Evolutionary conservation across 352 stramenopile species (phyloP).

Genomic region (Hyaloperonospora arabidopsidis): DNA sequence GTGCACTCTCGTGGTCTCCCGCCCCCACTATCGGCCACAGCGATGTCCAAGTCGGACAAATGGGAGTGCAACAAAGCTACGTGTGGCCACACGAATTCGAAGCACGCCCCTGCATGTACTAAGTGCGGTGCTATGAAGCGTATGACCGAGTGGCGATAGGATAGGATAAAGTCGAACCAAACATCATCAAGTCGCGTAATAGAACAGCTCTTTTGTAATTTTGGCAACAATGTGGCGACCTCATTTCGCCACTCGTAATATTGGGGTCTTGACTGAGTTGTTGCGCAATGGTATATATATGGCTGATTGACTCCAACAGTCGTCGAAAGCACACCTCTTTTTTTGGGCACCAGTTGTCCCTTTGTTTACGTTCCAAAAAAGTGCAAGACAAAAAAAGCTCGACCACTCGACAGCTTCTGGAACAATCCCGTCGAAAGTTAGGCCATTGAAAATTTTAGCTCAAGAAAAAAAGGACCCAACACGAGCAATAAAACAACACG

Average conservation of each 20-base stretch:
- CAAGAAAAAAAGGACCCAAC: too few relatives aligned
- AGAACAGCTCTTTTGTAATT: too few relatives aligned
- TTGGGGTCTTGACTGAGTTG: neutral
- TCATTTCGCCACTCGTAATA: neutral
- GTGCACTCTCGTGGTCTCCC: constrained; percentile 43
- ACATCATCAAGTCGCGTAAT: neutral
- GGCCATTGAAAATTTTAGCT: too few relatives aligned
- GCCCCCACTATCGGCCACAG: constrained; percentile 22
- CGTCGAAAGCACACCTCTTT: too few relatives aligned
- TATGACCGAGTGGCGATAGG: constrained; percentile 63
- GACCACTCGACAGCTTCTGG: too few relatives aligned
- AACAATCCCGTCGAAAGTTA: too few relatives aligned
- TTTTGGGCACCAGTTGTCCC: too few relatives aligned
- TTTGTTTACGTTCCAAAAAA: too few relatives aligned
- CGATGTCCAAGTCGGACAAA: constrained; percentile 30
- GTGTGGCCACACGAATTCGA: constrained; percentile 65
- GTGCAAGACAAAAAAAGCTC: too few relatives aligned
- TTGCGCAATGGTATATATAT: too few relatives aligned
- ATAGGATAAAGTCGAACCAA: neutral
- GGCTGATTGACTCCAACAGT: too few relatives aligned
- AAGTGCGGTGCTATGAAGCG: constrained; percentile 78
- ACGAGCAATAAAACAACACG: too few relatives aligned
- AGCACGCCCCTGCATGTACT: constrained; percentile 47
- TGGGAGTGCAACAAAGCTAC: constrained; percentile 64
- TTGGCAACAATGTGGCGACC: neutral